Percentiles rank a stretch among this genome's conserved stretches.
phyloP scores from a whole-genome alignment of 108 stramenopile species.

The Bacterosira constricta region DNA sequence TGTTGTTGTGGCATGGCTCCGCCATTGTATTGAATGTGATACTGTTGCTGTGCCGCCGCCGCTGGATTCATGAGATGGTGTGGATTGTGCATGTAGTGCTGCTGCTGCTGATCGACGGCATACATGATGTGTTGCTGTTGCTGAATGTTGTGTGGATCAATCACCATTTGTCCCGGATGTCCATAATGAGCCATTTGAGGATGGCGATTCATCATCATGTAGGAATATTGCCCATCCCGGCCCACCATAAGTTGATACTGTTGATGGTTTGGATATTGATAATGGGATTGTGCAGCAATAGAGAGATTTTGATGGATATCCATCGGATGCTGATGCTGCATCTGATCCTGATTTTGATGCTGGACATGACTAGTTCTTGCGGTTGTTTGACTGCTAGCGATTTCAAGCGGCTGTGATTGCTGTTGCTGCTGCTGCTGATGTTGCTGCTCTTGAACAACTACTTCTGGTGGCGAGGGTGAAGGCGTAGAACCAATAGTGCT shows the following conservation, averaged over 20 bases:
- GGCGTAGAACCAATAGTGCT: not conserved
- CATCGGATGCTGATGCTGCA: constrained; percentile 9
- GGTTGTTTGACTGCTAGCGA: constrained; percentile 1
- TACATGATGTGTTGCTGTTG: constrained; percentile 48
- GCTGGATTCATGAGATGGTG: constrained; percentile 14
- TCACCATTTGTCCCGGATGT: constrained; percentile 42
- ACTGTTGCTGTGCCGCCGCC: constrained; percentile 26
- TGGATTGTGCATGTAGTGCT: constrained; percentile 23
- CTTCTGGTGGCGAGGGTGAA: not conserved
- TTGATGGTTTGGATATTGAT: constrained; percentile 16
- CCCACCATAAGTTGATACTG: constrained; percentile 70
- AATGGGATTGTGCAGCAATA: not conserved
- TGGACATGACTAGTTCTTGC: constrained; percentile 4
- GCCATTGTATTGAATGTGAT: constrained; percentile 37
- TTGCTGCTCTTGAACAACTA: not conserved
- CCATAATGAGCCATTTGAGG: constrained; percentile 34
- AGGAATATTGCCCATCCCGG: constrained; percentile 77
- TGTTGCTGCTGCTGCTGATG: not conserved
- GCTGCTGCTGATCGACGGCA: constrained; percentile 18
- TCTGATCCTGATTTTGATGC: constrained; percentile 14
- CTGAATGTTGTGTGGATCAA: constrained; percentile 45
- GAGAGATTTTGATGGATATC: constrained; percentile 30
- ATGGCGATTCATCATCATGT: constrained; percentile 61
- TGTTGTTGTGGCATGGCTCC: constrained; percentile 14
- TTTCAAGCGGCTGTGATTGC: constrained; percentile 9